Base-by-base conservation (phyloP, 2,329 filamentous ascomycete species). In the Cladophialophora carrionii region DNA sequence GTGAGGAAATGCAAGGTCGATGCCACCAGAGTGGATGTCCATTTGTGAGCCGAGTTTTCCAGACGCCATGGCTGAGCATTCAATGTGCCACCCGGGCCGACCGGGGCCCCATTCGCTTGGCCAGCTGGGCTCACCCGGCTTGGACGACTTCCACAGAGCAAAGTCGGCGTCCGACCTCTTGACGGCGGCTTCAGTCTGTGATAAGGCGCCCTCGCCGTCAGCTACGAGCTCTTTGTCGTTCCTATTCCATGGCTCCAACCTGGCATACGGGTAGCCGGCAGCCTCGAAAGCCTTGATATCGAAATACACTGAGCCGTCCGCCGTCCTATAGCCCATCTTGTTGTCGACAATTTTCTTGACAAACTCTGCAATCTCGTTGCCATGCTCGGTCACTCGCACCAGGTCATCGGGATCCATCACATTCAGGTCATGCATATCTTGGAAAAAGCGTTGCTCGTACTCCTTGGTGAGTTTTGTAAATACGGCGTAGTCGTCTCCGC, bases 1-100 rank as follows among this genome's bases (percentile, higher is more conserved):
- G 76, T 96, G 93, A 0, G 93, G 92, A 77, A 96, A 96, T 0
- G 89, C 88, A 60, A 98, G 83, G 76, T 98, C 94, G 66, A 96
- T 90, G 64, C 94, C 94, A 31, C 94, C 93, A 24, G 91, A 96
- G 77, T 97, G 94, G 61, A 97, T 91, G 76, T 98, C 94, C 82
- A 98, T 92, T 67, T 88, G 85, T 31, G 87, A 83, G 4, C 93
- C 93, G 1, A 98, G 81, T n/a, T 92, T 85, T 69, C 93, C 91
- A 1, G 90, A 94, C 0, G 93, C 92, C 94, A 98, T 97, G 17
- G 92, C 92, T 1, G 90, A 93, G 86, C 94, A 97, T 80, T 97
- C 93, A 73, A 97, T 97, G 74, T 97, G 94, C 94, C 94, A 98
- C 20, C 94, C 94, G 0, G 94, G 94, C 52, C 94, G 84, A 4